Evolutionary conservation across 306 rosid genomes (phyloP).

Genomic region (Malus domestica): DNA sequence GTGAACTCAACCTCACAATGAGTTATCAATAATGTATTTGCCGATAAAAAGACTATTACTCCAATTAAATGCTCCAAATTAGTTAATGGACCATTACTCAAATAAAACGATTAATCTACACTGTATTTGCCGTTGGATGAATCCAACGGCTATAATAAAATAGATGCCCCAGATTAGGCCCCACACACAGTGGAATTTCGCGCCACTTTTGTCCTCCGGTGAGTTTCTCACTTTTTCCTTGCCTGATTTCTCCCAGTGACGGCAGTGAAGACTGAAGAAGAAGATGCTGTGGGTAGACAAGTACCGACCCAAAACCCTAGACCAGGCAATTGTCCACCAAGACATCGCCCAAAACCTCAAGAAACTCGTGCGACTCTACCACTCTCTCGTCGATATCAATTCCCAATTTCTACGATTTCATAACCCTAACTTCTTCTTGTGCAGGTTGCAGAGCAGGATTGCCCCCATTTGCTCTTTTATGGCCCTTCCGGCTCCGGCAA

Average conservation of each 20-base stretch:
- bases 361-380: conserved; percentile 47
- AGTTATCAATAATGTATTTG: too few relatives aligned
- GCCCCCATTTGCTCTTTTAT: conserved; percentile 91
- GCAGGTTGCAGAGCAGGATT: conserved; percentile 82
- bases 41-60: too few relatives aligned
- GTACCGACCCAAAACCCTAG: conserved; percentile 88
- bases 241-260: background rate
- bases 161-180: too few relatives aligned
- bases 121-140: background rate
- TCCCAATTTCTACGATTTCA: background rate
- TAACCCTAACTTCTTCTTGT: background rate
- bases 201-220: background rate
- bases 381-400: background rate
- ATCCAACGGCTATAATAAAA: background rate
- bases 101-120: too few relatives aligned
- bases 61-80: too few relatives aligned
- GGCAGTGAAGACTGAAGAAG: background rate
- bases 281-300: conserved; percentile 96
- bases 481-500: conserved; percentile 97
- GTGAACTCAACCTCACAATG: too few relatives aligned
- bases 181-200: background rate
- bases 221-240: background rate
- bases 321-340: conserved; percentile 56
- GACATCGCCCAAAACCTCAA: conserved; percentile 79
- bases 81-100: too few relatives aligned